Base-by-base conservation (phyloP, 2,329 filamentous ascomycete genomes). In the Apiospora rasikravindrae region DNA sequence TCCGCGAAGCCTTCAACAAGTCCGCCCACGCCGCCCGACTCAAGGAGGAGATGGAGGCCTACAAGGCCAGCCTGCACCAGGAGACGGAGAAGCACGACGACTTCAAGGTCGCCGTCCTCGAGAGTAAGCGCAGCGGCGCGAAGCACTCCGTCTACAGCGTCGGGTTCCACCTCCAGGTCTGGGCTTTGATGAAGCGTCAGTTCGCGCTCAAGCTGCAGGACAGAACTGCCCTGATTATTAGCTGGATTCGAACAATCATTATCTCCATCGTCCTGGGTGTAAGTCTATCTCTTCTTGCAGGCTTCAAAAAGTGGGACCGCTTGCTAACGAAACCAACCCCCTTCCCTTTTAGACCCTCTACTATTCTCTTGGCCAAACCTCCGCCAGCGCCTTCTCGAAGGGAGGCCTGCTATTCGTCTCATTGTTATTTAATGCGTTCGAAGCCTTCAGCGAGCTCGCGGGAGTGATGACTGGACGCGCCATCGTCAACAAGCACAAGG, bases 121-220 rank as follows among this genome's bases (percentile, higher is more conserved):
- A 97, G 78, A 91, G 92, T 80, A 97, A 97, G 85, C 91, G 93
- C 14, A 91, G 91, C 71, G 88, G 91, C 10, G 92, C 94, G 0
- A 90, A 91, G 77, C 90, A 89, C 72, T 96, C 93, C 0, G 92
- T 96, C 45, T 97, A 97, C 83, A 92, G 91, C 0, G 92, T 95
- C 70, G 94, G 94, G 0, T 96, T 96, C 82, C 90, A 95, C 75
- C 85, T 94, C 1, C 95, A 97, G 80, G 87, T 96, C 29, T 95
- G 92, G 92, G 93, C 93, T 0, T 83, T 96, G 74, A 93, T 95
- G 88, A 92, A 94, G 81, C 90, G 94, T 6, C 94, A 97, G 80
- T 96, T 95, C 80, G 86, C 92, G 69, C 91, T 97, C 77, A 96
- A 96, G 84, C 92, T 94, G 85, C 94, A 97, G 81, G 94, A 97